Conservation (phyloP, 1,284 basidiomycete genomes). For the Ceratobasidium sp. region DNA sequence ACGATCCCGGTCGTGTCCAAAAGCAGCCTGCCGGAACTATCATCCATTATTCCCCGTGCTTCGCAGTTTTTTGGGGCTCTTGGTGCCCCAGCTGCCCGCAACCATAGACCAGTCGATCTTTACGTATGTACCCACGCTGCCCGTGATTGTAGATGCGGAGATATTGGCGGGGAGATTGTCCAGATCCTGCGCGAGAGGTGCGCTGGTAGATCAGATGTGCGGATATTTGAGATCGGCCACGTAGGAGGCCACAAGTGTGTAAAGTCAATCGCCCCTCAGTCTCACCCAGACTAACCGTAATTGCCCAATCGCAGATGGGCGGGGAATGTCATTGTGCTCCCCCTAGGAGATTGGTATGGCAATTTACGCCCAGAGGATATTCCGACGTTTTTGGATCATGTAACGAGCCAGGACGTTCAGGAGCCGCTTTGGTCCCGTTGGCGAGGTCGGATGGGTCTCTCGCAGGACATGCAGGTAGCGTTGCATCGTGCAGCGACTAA, state of each 20-base stretch:
- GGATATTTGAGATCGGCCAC: conserved; percentile 74
- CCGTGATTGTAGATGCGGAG: conserved; percentile 77
- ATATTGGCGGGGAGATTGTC: conserved; percentile 60
- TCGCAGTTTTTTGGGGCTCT: conserved; percentile 11
- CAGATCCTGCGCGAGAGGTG: conserved; percentile 46
- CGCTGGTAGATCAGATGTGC: conserved; percentile 45
- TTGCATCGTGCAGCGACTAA: conserved; percentile 49
- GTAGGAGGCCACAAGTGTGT: conserved; percentile 85
- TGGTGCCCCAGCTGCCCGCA: not conserved
- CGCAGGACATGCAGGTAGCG: conserved; percentile 67
- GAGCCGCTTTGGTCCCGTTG: conserved; percentile 55
- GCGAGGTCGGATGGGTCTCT: conserved; percentile 78
- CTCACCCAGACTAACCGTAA: not conserved
- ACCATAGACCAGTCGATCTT: conserved; percentile 49
- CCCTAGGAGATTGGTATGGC: conserved; percentile 80
- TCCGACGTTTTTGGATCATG: conserved; percentile 57
- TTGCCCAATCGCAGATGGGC: conserved; percentile 62
- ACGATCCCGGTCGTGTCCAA: conserved; percentile 22
- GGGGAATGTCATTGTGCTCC: conserved; percentile 77
- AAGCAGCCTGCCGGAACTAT: conserved; percentile 27
- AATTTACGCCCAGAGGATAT: conserved; percentile 64
- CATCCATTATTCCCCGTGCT: conserved; percentile 16
- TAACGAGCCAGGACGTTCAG: conserved; percentile 51
- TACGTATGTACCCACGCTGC: conserved; percentile 77
- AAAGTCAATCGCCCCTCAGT: conserved; percentile 12